Base-by-base conservation (phyloP, 2,329 filamentous ascomycete species). In the Didymosphaeria variabile region DNA sequence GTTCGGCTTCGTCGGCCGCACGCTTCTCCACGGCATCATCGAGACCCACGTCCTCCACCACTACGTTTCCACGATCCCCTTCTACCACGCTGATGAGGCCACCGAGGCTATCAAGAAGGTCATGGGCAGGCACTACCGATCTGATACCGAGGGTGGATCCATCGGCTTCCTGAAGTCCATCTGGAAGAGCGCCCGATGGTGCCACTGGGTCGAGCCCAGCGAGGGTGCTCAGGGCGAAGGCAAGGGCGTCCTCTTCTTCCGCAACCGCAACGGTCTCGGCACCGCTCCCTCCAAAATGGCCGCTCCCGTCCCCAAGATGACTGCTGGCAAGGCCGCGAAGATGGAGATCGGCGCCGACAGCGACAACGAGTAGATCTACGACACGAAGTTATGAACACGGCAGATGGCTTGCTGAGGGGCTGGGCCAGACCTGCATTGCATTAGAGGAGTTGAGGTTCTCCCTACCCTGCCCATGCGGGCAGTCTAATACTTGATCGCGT, bases 41-140 rank as follows among this genome's bases (percentile, higher is more conserved):
- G 94, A 97, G 86, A 97, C 94, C 52, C 94, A 98, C 82, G 94
- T 98, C 62, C 91, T 97, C 63, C 94, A 98, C 86, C 94, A 98
- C 87, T 98, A 97, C 81, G 88, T 98, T 79, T 94, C 91, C 82
- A 92, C 89, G 75, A 98, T 98, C 69, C 94, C 94, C 65, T 97
- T 97, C 84, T 98, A 98, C 84, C 87, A 97, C 80, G 94, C 94
- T 75, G 93, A 97, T 71, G 94, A 97, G 83, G 94, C 94, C 60
- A 91, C 89, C 72, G 94, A 97, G 72, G 94, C 94, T 74, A 97
- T 98, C 86, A 93, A 94, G 86, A 88, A 88, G 62, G 85, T 99
- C 79, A 97, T 99, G 94, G 95, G 95, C 79, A 85, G 86, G 74
- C 95, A 99, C 86, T 99, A 99, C 85, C 92, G 94, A 67, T 84